Evolutionary conservation across 768 basidiomycete species (phyloP).

Genomic region (Kwoniella dendrophila): DNA sequence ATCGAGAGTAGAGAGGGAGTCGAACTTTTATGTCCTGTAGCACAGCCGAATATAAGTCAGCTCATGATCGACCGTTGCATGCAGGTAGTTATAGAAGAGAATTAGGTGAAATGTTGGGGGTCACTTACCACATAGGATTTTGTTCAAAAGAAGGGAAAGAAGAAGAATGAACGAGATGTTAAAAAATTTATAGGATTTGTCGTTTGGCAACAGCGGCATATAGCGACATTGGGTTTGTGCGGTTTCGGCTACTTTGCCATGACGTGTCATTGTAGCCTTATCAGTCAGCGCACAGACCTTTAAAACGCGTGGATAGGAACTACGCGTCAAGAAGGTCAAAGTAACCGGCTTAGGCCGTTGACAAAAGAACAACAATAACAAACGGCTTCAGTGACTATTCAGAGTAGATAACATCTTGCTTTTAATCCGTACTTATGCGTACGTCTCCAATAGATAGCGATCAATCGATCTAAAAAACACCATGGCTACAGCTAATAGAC

Average conservation of each 20-base stretch:
- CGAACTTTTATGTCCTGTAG: slow-evolving; percentile 56
- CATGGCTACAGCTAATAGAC: slow-evolving; percentile 22
- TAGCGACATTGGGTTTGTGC: not conserved
- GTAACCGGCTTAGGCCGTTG: slow-evolving; percentile 5
- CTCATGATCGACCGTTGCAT: not conserved
- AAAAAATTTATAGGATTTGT: slow-evolving; percentile 6
- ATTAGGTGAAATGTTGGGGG: not conserved
- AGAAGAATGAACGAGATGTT: not conserved
- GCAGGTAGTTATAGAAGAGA: not conserved
- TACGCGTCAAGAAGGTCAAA: not conserved
- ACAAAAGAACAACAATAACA: not conserved
- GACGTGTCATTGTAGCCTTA: slow-evolving; percentile 2
- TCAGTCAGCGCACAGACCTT: not conserved
- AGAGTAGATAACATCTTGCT: not conserved
- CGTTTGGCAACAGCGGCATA: not conserved
- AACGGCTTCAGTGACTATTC: not conserved
- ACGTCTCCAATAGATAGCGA: not conserved
- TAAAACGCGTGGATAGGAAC: not conserved
- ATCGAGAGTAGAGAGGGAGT: slow-evolving; percentile 52
- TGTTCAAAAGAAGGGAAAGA: slow-evolving; percentile 13
- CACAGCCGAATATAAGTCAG: not conserved
- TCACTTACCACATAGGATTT: slow-evolving; percentile 31
- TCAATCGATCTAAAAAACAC: not conserved
- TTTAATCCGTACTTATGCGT: not conserved
- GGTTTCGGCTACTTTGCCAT: slow-evolving; percentile 2